phyloP scores from a whole-genome alignment of 345 rosid genomes.

The Arabidopsis thaliana region TAIR10.1 NC_003074.8:7674001-7674500 shows the following conservation, averaged over 20 bases:
- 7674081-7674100: slow-evolving; percentile 67
- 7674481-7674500: slow-evolving; percentile 76
- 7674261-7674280: slow-evolving; percentile 71
- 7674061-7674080: slow-evolving; percentile 63
- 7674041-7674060: slow-evolving; percentile 63
- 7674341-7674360: slow-evolving; percentile 72
- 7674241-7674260: slow-evolving; percentile 87
- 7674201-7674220: background rate
- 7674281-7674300: slow-evolving; percentile 68
- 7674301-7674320: slow-evolving; percentile 64
- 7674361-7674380: slow-evolving; percentile 68
- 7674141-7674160: slow-evolving; percentile 67
- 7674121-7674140: slow-evolving; percentile 70
- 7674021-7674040: slow-evolving; percentile 89
- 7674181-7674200: too few species aligned
- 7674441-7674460: slow-evolving; percentile 59
- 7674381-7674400: slow-evolving; percentile 60
- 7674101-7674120: slow-evolving; percentile 54
- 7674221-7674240: background rate
- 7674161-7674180: slow-evolving; percentile 49
- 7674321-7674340: slow-evolving; percentile 71
- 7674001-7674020: slow-evolving; percentile 87
- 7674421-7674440: slow-evolving; percentile 67
- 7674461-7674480: slow-evolving; percentile 78
- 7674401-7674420: slow-evolving; percentile 92